phyloP scores from a whole-genome alignment of 768 basidiomycete genomes.

The Leccinum barrowsii region DNA sequence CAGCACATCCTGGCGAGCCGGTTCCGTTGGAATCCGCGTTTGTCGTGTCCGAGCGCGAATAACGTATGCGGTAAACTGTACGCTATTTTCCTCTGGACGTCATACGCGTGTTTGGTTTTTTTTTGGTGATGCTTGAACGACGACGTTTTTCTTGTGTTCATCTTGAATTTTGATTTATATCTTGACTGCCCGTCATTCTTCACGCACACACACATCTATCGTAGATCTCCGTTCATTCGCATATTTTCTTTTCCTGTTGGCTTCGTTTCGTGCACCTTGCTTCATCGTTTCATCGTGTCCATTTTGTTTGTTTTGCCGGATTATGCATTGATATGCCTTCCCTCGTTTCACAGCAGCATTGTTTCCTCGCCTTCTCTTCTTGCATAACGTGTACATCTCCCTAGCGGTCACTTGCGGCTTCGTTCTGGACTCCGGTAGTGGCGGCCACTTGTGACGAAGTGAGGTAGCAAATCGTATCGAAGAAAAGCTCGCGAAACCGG shows the following conservation, averaged over 20 bases:
- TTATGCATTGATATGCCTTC: background rate
- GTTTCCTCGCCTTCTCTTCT: background rate
- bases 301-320: background rate
- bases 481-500: too few relatives aligned
- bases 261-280: background rate
- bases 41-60: conserved; percentile 49
- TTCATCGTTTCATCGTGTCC: background rate
- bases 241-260: conserved; percentile 1
- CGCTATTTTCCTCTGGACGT: background rate
- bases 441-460: too few relatives aligned
- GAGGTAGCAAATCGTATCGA: too few relatives aligned
- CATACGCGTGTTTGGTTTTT: background rate
- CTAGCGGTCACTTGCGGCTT: background rate
- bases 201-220: conserved; percentile 8
- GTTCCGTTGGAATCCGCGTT: conserved; percentile 62
- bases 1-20: conserved; percentile 32
- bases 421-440: too few relatives aligned
- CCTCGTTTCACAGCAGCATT: background rate
- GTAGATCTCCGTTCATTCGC: conserved; percentile 18
- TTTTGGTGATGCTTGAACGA: conserved; percentile 6
- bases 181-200: conserved; percentile 4
- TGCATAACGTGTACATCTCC: background rate
- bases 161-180: conserved; percentile 8
- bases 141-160: background rate
- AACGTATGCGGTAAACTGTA: background rate